A percentile compares a stretch with the other conserved stretches of the same genome.
Conservation (phyloP, 768 basidiomycete genomes). For the Mycena amicta region DNA sequence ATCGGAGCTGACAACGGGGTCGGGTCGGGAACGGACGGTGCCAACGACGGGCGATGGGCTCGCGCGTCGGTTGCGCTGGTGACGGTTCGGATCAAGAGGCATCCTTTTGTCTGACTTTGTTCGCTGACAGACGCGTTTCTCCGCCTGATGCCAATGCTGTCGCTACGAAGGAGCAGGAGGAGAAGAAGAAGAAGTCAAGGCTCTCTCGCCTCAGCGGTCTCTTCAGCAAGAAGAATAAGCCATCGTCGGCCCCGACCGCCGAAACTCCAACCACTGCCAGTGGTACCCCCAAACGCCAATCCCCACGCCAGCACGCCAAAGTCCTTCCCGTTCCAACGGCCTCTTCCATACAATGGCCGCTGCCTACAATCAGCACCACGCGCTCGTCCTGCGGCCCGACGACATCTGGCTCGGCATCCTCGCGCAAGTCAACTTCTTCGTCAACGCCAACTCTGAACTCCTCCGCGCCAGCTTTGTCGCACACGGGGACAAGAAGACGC, state of each 20-base stretch:
- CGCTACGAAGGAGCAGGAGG: too few relatives aligned
- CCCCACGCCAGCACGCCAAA: too few relatives aligned
- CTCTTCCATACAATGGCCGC: slow-evolving; percentile 28
- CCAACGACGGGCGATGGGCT: background rate
- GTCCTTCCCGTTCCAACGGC: too few relatives aligned
- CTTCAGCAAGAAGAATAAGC: too few relatives aligned
- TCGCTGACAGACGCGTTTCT: too few relatives aligned
- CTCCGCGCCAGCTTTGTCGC: slow-evolving; percentile 33
- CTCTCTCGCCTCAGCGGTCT: too few relatives aligned
- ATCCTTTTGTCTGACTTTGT: too few relatives aligned
- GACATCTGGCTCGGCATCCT: slow-evolving; percentile 51
- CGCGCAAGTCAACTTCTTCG: slow-evolving; percentile 40
- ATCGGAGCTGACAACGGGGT: background rate
- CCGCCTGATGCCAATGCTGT: too few relatives aligned
- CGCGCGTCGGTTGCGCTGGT: background rate
- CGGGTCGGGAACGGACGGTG: background rate
- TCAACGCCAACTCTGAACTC: slow-evolving; percentile 36
- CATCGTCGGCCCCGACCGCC: too few relatives aligned
- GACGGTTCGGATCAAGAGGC: background rate
- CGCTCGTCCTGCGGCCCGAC: slow-evolving; percentile 48
- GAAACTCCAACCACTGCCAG: too few relatives aligned
- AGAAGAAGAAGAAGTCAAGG: too few relatives aligned
- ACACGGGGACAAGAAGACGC: slow-evolving; percentile 27
- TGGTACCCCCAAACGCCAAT: too few relatives aligned
- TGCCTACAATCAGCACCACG: slow-evolving; percentile 40